Evolutionary conservation across 805 yeast genomes (phyloP), one percentile per base, ranked within the genome.

Genomic region (Metschnikowia lochheadii): DNA sequence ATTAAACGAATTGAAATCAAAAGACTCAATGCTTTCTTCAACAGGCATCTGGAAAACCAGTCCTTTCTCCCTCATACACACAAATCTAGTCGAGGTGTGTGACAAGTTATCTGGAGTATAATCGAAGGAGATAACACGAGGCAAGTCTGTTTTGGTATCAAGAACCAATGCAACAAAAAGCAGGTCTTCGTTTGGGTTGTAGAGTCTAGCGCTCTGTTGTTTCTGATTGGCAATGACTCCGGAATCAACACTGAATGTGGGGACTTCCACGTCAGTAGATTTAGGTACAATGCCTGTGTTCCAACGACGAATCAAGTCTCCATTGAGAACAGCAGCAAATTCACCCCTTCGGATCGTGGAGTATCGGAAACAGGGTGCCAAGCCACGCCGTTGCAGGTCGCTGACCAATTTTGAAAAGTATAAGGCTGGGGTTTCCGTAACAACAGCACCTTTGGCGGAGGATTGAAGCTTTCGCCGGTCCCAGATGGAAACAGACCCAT

Each of bases 41-140:
- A 85, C 87, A 0, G 85, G 79, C 91, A 87, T 87, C 51, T 85
- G 75, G 66, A 87, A 90, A 0, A 90, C 83, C 48, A 88, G 85
- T 3, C 97, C 97, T 0, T 96, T 87, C 60, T 89, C 95, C 56
- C 97, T 75, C 86, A 91, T 85, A 65, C 97, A 90, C 29, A 91
- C 82, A 50, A 88, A 75, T 57, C 85, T 82, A 7, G 87, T 78
- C 1, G 81, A 78, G 20, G 83, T 76, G n/a, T 64, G 68, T 2
- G 81, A 70, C 5, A 61, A 49, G 3, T 67, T 52, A 50, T 79
- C 82, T 0, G 84, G 82, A n/a, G 84, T 80, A 63, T 89, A 90
- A 64, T 90, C 97, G 67, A 85, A 90, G 0, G 96, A 84, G 1
- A 86, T 82, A 0, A 90, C 95, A 57, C 91, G 77, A 56, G 90